Base-by-base conservation (phyloP, 805 yeast genomes). In the Scheffersomyces stipitis region DNA sequence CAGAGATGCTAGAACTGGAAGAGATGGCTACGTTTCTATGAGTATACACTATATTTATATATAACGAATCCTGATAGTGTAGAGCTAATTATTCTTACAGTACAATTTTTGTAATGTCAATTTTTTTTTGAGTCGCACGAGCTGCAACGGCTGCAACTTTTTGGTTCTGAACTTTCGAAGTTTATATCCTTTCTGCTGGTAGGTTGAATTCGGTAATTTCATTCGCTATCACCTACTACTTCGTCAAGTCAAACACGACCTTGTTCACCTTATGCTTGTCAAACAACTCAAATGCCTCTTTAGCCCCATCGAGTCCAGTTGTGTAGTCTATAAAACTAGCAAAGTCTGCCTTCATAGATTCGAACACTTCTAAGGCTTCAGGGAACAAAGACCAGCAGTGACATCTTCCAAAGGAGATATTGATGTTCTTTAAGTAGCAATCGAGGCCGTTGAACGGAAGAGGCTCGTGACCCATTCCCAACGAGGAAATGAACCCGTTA, bases 321-420 rank as follows among this genome's bases (percentile, higher is more conserved):
- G 59, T 58, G n/a, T 55, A 54, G 43, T 78, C 84, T 23, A 80
- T 69, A 46, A 80, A 77, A n/a, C 54, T 66, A n/a, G 52, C 64
- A 43, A 79, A 76, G 38, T 72, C 66, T 23, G 52, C 52, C 26
- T 74, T 67, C 33, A 76, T 60, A 12, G 50, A 44, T 35, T 67
- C 69, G 51, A 80, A 77, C 0, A 74, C 60, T 28, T 64, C 62
- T 23, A 78, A 60, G 0, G 83, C 67, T 29, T 78, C 82, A 8
- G 60, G 66, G 49, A 75, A 80, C 26, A 78, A 60, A 2, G 81
- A 67, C 68, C 80, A 71, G 3, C 76, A 76, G 27, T 81, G 83
- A 54, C 85, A 80, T 49, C 85, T 56, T 3, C 86, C 86, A 53
- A 80, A 80, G 22, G 80, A 79, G 28, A 79, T 48, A 8, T 75